These are phyloP conservation scores for Lagenaria siceraria DNA, from an alignment of 306 rosid species.

Conservation along the genomic window DNA sequence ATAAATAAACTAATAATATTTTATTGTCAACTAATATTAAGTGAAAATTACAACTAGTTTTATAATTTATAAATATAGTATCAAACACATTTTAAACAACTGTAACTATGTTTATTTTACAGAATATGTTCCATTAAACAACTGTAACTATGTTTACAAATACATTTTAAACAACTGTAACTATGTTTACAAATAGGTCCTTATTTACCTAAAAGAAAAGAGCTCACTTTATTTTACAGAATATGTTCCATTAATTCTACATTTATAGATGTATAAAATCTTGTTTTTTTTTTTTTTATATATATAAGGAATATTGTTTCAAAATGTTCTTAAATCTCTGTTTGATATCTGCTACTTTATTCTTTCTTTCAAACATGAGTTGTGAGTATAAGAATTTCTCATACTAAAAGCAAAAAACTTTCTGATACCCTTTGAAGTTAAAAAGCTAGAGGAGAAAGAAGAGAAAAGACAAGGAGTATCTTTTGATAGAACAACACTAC, in stretches of 20 bases:
- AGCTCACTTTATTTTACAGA: not conserved
- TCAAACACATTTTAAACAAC: no score
- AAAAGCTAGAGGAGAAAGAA: not conserved
- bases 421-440: not conserved
- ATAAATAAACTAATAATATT: no score
- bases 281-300: not conserved
- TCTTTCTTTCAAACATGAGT: not conserved
- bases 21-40: no score
- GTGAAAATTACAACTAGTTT: no score
- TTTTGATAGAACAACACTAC: not conserved
- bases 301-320: not conserved
- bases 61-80: no score
- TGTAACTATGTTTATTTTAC: no score
- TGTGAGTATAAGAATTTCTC: not conserved
- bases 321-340: not conserved
- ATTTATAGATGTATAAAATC: not conserved
- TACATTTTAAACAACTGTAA: no score
- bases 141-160: no score
- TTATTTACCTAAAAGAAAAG: no score
- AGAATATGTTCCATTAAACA: no score
- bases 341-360: not conserved
- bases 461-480: not conserved
- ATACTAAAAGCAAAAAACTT: not conserved
- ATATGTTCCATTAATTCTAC: not conserved
- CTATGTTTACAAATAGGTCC: no score